Evolutionary conservation across 139 green algal species (phyloP).

Genomic region (Zygnema circumcarinatum): DNA sequence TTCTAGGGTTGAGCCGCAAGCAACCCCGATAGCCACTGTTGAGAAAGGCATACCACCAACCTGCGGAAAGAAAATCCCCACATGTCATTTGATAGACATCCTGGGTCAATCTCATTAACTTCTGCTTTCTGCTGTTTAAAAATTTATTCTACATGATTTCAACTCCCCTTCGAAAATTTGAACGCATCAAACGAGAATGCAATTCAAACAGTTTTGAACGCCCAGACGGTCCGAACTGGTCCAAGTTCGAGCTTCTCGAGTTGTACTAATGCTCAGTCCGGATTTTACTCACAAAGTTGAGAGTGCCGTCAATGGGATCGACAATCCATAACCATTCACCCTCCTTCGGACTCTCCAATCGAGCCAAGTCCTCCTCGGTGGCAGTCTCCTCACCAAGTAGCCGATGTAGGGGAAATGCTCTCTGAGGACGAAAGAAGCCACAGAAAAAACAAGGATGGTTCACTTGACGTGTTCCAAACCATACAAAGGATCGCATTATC

Average conservation of each 20-base stretch:
- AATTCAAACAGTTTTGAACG: too few relatives aligned
- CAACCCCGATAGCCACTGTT: constrained; percentile 35
- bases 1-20: neutral
- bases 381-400: constrained; percentile 42
- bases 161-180: too few relatives aligned
- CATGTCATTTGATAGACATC: neutral
- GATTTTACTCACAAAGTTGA: constrained; percentile 47
- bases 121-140: neutral
- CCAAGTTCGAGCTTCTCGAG: too few relatives aligned
- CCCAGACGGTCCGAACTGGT: too few relatives aligned
- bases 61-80: constrained; percentile 7
- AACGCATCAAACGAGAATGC: too few relatives aligned
- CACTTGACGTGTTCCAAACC: neutral
- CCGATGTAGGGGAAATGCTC: constrained; percentile 11
- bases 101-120: neutral
- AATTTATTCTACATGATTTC: neutral
- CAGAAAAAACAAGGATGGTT: neutral
- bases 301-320: constrained; percentile 42
- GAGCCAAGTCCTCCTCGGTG: constrained; percentile 8
- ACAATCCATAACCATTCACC: constrained; percentile 36
- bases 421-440: neutral
- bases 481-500: neutral
- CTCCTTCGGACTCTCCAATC: neutral
- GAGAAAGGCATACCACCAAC: constrained; percentile 45
- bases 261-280: too few relatives aligned